Base-by-base conservation (phyloP, 208 protist species). In the Borovskyia barvae region DNA sequence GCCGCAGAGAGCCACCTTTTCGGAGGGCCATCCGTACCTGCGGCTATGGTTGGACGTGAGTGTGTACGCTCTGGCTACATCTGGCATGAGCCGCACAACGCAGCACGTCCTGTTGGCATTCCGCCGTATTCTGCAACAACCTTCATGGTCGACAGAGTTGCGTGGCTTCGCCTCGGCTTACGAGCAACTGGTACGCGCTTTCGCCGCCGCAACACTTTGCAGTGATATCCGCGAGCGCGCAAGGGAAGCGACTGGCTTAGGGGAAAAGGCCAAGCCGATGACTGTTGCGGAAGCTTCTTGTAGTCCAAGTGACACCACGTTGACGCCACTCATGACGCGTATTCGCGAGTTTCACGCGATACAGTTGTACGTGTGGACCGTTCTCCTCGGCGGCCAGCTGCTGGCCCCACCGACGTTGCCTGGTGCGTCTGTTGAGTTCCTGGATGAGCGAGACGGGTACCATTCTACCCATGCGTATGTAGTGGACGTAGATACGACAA, bases 381-480 rank as follows among this genome's bases (percentile, higher is more conserved):
- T 39, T 17, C 63, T 64, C 47, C 58, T 82, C 20, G 76, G 76
- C n/a, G 76, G 76, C 5, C 55, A 71, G 49, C 19, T 71, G 55
- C 39, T 71, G 49, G 49, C 37, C 1, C 64, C 64, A 9, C 48
- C 64, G 4, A 46, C 25, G 3, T 53, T 47, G 4, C 40, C 51
- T 5, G 64, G 64, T 0, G 36, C 32, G 48, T 41, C 32, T 12
- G 64, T 56, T 29, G 45, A 47, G 0, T 71, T 63, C 35, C 42
- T 64, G 6, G 35, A 65, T 40, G 58, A 72, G 12, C 57, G 30
- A 14, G 37, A 61, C 24, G 41, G 62, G 25, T 47, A 40, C 36
- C 53, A 48, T 24, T 14, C 52, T 40, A 51, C 41, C 19, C 25
- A 49, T 28, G 47, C 65, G 19, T 55, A 45, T n/a, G 41, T 58